phyloP scores from a whole-genome alignment of 2,329 filamentous ascomycete species.

The Hortaea werneckii region DNA sequence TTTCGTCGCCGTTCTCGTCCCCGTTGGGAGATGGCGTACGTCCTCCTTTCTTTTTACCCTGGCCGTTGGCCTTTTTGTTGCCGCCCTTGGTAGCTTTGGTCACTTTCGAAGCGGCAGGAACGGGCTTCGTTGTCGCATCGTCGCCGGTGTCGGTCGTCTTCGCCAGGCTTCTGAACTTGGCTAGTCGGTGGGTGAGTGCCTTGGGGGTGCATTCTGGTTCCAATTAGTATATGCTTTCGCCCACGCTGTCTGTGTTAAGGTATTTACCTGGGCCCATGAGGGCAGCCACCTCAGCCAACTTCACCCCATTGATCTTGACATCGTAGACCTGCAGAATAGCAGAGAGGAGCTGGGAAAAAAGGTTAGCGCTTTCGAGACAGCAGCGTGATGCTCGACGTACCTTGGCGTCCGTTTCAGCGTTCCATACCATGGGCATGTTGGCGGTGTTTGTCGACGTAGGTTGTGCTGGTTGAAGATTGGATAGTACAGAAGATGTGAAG shows the following conservation, averaged over 20 bases:
- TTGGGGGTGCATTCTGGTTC: constrained; percentile 23
- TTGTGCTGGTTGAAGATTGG: background rate
- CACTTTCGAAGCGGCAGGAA: background rate
- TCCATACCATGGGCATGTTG: constrained; percentile 25
- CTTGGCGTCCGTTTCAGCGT: constrained; percentile 20
- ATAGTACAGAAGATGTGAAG: background rate
- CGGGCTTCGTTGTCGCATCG: background rate
- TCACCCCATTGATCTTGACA: constrained; percentile 16
- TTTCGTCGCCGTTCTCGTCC: constrained; percentile 4
- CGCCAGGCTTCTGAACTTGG: constrained; percentile 13
- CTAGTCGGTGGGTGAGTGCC: constrained; percentile 22
- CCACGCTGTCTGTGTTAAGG: background rate
- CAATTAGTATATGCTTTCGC: background rate
- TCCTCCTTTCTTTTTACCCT: constrained; percentile 3
- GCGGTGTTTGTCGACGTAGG: background rate
- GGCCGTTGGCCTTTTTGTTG: background rate
- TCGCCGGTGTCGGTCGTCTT: background rate
- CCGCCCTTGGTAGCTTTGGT: background rate
- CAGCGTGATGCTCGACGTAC: constrained; percentile 6
- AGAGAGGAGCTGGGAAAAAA: constrained; percentile 16
- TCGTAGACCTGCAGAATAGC: constrained; percentile 20
- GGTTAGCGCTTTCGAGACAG: background rate
- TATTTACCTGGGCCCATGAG: constrained; percentile 16
- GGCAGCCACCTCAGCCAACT: constrained; percentile 16
- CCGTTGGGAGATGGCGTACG: background rate